phyloP scores from a whole-genome alignment of 1,284 basidiomycete genomes.

The Sutorius eximius region DNA sequence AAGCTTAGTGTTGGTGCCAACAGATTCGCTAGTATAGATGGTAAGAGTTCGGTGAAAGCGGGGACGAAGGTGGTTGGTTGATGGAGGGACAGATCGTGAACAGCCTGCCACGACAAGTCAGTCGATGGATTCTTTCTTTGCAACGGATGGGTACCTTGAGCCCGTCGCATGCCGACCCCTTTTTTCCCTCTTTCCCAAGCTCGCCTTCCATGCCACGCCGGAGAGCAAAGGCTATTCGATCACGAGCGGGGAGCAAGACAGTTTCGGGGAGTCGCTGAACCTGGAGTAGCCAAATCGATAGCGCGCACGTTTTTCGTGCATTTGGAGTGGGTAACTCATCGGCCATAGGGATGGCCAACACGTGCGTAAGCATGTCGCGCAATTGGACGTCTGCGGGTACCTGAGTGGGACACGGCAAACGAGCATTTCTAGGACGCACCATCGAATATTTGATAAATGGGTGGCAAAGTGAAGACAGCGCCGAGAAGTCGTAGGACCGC shows the following conservation, averaged over 20 bases:
- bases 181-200: conserved; percentile 82
- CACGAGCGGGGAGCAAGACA: conserved; percentile 57
- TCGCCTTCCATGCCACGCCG: conserved; percentile 78
- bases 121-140: not conserved
- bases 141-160: conserved; percentile 52
- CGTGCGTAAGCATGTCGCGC: conserved; percentile 53
- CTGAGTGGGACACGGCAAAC: conserved; percentile 5
- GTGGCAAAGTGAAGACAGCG: conserved; percentile 57
- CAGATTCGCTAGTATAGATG: conserved; percentile 60
- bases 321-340: conserved; percentile 71
- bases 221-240: conserved; percentile 66
- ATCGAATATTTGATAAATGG: conserved; percentile 58
- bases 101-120: conserved; percentile 47
- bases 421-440: conserved; percentile 42
- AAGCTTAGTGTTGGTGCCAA: conserved; percentile 60
- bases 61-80: conserved; percentile 65
- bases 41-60: conserved; percentile 58
- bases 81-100: conserved; percentile 64
- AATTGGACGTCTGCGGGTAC: conserved; percentile 55
- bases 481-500: conserved; percentile 64
- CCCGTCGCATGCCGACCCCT: conserved; percentile 71
- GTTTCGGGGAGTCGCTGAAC: conserved; percentile 61
- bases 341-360: conserved; percentile 69
- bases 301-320: conserved; percentile 76
- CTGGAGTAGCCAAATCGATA: conserved; percentile 72